Evolutionary conservation across 768 basidiomycete species (phyloP), one percentile per base, ranked within the genome.

Genomic region (Amanita subjunquillea): DNA sequence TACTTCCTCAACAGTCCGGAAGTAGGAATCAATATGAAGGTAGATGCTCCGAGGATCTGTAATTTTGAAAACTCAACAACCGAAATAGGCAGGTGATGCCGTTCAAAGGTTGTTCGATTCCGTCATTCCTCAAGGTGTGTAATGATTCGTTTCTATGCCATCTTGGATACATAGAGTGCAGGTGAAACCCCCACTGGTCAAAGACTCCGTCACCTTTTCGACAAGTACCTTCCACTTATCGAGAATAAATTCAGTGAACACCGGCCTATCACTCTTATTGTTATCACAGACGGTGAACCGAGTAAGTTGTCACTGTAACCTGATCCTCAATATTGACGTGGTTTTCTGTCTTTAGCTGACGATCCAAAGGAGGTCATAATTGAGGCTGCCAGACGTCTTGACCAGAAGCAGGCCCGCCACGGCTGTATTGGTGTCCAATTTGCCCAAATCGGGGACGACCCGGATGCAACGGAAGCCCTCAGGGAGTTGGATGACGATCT

Each of bases 231-330:
- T 30, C 59, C 59, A 7, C 23, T 55, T 8, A 36, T 60, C 10
- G 59, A 60, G 37, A 39, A 58, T n/a, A 44, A 44, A 37, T 29
- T 27, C 13, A 53, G 43, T 34, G 34, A 10, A 6, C 44, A 53
- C 29, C 51, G 51, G 15, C 79, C 77, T 0, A 63, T 80, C 20
- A 84, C 83, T 58, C 74, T 73, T 44, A 72, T 85, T 8, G 65
- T 85, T 25, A 70, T 85, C 36, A 85, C 83, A 0, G 84, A 85
- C 56, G 83, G 83, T n/a, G 72, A 65, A 5, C 73, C 82, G 1
- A 75, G 81, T 82, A 53, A 57, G 77, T 63, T 30, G 10, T 54
- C 23, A 50, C 8, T 48, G 4, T 43, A 9, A 3, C 12, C 30
- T 9, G 10, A 7, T n/a, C 8, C 41, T 32, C 17, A 39, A 20